Conservation (phyloP, 139 green algal species). For the Microglena sp. region DNA sequence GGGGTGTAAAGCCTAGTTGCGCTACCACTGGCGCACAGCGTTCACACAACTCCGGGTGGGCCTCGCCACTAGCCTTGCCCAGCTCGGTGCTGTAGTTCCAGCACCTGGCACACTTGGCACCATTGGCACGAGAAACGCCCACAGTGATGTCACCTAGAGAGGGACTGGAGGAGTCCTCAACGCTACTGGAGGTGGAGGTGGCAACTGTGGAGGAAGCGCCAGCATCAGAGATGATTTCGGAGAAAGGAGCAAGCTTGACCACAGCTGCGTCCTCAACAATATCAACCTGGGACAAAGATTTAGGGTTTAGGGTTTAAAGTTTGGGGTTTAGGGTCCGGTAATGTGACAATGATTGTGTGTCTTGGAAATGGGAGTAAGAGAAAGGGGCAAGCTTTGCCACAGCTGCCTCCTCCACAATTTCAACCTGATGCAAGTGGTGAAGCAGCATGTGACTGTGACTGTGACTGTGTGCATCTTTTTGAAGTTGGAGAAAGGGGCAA, state of each 20-base stretch:
- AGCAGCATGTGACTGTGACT: neutral
- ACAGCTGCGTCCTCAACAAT: neutral
- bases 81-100: slow-evolving; percentile 86
- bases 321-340: too few relatives aligned
- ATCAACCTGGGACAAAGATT: neutral
- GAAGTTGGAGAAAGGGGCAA: neutral
- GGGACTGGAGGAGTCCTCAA: neutral
- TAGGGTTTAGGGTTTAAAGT: neutral
- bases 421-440: neutral
- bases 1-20: slow-evolving; percentile 42
- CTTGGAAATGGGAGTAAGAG: neutral
- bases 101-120: slow-evolving; percentile 87
- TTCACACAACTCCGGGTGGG: slow-evolving; percentile 68
- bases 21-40: slow-evolving; percentile 78
- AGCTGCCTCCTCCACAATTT: neutral
- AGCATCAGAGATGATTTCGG: slow-evolving; percentile 6
- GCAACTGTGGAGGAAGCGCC: neutral
- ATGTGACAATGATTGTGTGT: neutral
- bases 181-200: too few relatives aligned
- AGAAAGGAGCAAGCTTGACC: slow-evolving; percentile 9
- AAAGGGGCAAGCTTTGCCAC: neutral
- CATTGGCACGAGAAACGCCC: slow-evolving; percentile 65
- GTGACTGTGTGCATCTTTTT: neutral
- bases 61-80: slow-evolving; percentile 11
- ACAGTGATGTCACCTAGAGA: slow-evolving; percentile 47